Base-by-base conservation (phyloP, 305 asterid species). In the Fraxinus sp. region DNA sequence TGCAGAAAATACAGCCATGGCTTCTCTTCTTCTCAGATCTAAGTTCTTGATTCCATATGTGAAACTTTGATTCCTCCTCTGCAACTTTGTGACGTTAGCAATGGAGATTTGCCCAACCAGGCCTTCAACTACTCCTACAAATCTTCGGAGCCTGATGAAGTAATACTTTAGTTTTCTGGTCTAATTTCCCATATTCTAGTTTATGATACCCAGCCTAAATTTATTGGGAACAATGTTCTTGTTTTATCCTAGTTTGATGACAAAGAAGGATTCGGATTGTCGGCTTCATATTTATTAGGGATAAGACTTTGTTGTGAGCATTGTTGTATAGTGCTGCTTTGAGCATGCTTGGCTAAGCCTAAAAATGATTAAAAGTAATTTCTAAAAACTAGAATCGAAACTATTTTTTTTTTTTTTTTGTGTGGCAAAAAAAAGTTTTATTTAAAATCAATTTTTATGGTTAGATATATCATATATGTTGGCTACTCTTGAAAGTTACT, bases 51-150 rank as follows among this genome's bases (percentile, higher is more conserved):
- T 52, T 89, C 97, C 87, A 78, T 92, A 10, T 94, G 95, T 88
- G 92, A 91, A 78, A 85, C 97, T 57, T 83, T 96, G 79, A 85
- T 92, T 18, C 99, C 97, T 82, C 90, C 97, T 36, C 85, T 92
- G 46, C 80, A 91, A 35, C n/a, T 62, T 59, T 33, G 36, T 66
- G 75, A 68, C 20, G 75, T 68, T 37, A 68, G 75, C 85, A 43
- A 28, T 68, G 75, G 75, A 4, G 86, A 77, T 43, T 39, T 77
- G 66, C 78, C 74, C 30, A 36, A 89, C 39, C 73, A 43, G 22
- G 88, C 88, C 76, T 68, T 84, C 62, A 59, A 73, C 26, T 83
- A 83, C 11, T 90, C 87, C 80, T 87, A 83, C 88, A 52, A 77
- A 2, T 80, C 91, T 84, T 87, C 96, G 10, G 92, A 86, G 80